Conservation (phyloP, 1,139 yeast genomes). For the Geotrichum bryndzae region DNA sequence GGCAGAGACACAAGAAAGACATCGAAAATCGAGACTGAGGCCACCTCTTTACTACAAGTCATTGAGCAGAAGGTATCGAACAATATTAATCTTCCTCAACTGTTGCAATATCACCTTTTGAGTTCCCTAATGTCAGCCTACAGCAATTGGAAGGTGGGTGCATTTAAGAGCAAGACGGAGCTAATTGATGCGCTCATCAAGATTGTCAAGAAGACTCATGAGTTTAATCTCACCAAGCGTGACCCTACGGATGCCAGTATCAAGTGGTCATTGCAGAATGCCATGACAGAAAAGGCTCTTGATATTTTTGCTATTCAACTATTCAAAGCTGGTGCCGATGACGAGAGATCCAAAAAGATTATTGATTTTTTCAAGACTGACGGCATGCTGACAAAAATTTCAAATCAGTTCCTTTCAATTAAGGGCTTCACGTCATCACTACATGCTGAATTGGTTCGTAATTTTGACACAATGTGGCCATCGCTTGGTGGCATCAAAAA, state of each 20-base stretch:
- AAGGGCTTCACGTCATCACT: slow-evolving; percentile 42
- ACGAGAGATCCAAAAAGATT: slow-evolving; percentile 30
- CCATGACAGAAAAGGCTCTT: slow-evolving; percentile 58
- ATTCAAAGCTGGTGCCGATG: slow-evolving; percentile 41
- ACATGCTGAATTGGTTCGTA: slow-evolving; percentile 41
- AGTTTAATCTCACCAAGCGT: background rate
- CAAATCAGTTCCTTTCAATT: slow-evolving; percentile 26
- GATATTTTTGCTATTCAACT: slow-evolving; percentile 70
- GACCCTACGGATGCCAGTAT: slow-evolving; percentile 2
- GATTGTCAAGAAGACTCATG: slow-evolving; percentile 6
- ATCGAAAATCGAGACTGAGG: slow-evolving; percentile 25
- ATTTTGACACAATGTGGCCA: slow-evolving; percentile 49
- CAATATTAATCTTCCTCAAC: slow-evolving; percentile 2
- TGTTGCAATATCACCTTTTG: slow-evolving; percentile 20
- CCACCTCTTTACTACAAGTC: slow-evolving; percentile 45
- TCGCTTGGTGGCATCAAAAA: slow-evolving; percentile 42
- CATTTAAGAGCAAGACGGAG: slow-evolving; percentile 9
- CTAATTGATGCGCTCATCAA: slow-evolving; percentile 10
- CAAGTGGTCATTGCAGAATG: slow-evolving; percentile 34
- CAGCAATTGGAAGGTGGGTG: slow-evolving; percentile 24
- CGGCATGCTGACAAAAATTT: slow-evolving; percentile 31
- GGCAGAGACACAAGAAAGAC: slow-evolving; percentile 52
- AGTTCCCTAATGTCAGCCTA: slow-evolving; percentile 34
- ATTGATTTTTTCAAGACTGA: slow-evolving; percentile 45
- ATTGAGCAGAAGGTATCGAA: slow-evolving; percentile 50